phyloP scores from a whole-genome alignment of 768 basidiomycete species.

The Boletus reticuloceps region DNA sequence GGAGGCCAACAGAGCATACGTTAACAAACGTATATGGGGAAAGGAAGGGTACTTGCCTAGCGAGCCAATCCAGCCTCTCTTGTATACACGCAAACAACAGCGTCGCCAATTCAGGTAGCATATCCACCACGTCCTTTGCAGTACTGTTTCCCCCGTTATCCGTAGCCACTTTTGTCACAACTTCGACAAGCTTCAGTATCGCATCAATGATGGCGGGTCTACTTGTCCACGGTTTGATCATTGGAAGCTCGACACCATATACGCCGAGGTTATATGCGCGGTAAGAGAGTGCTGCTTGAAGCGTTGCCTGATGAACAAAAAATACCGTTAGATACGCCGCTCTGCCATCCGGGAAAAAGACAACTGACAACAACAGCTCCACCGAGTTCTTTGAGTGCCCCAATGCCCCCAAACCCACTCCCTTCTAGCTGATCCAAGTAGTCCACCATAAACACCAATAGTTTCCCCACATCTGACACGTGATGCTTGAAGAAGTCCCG shows the following conservation, averaged over 20 bases:
- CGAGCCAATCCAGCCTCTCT: conserved; percentile 69
- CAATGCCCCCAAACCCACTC: conserved; percentile 20
- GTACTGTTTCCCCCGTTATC: conserved; percentile 7
- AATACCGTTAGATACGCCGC: neutral
- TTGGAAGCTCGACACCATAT: conserved; percentile 74
- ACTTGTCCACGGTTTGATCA: conserved; percentile 85
- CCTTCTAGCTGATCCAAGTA: conserved; percentile 25
- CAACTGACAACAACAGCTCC: conserved; percentile 56
- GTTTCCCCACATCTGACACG: conserved; percentile 59
- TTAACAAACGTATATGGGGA: neutral
- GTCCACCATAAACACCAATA: conserved; percentile 60
- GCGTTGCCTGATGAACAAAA: conserved; percentile 50
- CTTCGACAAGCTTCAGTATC: conserved; percentile 67
- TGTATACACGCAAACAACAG: conserved; percentile 63
- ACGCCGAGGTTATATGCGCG: conserved; percentile 66
- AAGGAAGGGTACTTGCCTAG: conserved; percentile 39
- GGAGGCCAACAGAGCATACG: neutral
- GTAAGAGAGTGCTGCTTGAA: conserved; percentile 72
- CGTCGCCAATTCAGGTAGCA: conserved; percentile 64
- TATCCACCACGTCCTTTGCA: conserved; percentile 43
- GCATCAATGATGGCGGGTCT: conserved; percentile 63
- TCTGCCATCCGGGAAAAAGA: neutral
- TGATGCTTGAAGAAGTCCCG: conserved; percentile 81
- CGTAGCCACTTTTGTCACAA: conserved; percentile 41
- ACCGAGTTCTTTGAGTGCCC: conserved; percentile 38